Evolutionary conservation across 2,329 filamentous ascomycete genomes (phyloP).

Genomic region (Ophiocordyceps unilateralis): DNA sequence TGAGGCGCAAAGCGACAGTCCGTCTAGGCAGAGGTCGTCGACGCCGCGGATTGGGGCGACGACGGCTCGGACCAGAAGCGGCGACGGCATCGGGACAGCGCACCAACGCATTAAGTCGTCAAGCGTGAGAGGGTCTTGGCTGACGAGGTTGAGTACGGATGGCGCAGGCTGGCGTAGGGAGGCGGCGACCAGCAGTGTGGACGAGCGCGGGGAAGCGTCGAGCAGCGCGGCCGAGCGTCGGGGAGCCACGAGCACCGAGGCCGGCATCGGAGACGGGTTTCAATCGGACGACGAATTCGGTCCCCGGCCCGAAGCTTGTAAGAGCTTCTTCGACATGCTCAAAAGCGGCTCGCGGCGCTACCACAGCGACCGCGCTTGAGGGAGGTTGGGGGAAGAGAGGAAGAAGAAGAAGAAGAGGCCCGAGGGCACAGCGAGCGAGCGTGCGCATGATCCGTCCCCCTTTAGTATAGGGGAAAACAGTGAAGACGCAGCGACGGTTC

Average conservation of each 20-base stretch:
- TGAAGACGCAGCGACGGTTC: too few relatives aligned
- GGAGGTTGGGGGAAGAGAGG: too few relatives aligned
- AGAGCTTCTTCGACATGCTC: slow-evolving; percentile 4
- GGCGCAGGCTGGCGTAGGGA: too few relatives aligned
- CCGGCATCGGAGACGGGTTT: too few relatives aligned
- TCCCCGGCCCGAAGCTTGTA: slow-evolving; percentile 3
- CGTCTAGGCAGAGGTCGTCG: slow-evolving; percentile 4
- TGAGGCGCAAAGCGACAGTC: slow-evolving; percentile 3
- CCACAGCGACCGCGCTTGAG: too few relatives aligned
- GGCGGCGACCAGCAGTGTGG: neutral
- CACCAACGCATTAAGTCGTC: neutral
- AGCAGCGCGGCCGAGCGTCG: neutral
- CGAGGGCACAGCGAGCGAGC: too few relatives aligned
- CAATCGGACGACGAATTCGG: too few relatives aligned
- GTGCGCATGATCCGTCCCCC: too few relatives aligned
- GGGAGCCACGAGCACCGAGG: too few relatives aligned
- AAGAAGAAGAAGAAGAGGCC: too few relatives aligned
- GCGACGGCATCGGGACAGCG: neutral
- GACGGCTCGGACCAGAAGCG: neutral
- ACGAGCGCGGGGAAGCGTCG: neutral
- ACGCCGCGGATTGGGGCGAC: neutral
- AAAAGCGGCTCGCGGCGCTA: neutral
- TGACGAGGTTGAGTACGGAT: neutral
- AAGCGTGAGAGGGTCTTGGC: neutral
- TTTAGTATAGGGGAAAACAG: neutral